Conservation (phyloP, 2,329 filamentous ascomycete genomes). For the Fusarium paranaense region DNA sequence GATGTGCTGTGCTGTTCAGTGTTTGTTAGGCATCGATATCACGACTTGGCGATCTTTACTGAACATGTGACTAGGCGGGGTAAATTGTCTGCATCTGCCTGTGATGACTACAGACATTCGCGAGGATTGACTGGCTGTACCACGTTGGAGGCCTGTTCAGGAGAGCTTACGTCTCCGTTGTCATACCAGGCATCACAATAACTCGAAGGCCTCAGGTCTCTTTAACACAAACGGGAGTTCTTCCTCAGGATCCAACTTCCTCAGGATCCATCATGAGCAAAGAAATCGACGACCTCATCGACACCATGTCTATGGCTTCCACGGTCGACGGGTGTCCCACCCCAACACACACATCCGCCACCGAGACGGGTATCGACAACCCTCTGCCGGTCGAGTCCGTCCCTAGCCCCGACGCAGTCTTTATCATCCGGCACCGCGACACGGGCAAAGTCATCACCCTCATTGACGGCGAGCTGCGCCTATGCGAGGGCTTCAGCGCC, state of each 20-base stretch:
- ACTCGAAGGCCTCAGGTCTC: not conserved
- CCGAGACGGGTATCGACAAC: constrained; percentile 6
- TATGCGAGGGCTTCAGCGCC: constrained; percentile 28
- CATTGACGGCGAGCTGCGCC: constrained; percentile 43
- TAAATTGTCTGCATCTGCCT: not conserved
- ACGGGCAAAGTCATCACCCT: constrained; percentile 47
- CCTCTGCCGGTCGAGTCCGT: constrained; percentile 27
- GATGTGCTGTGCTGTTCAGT: not conserved
- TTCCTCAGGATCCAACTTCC: not conserved
- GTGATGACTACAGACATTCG: not conserved
- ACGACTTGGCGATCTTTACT: not conserved
- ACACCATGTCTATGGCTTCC: constrained; percentile 36
- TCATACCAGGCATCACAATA: not conserved
- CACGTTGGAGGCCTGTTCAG: not conserved
- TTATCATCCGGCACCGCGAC: constrained; percentile 46
- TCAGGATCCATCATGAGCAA: constrained; percentile 23
- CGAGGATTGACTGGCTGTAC: not conserved
- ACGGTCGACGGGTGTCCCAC: constrained; percentile 29
- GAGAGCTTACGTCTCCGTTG: not conserved
- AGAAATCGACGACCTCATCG: constrained; percentile 25
- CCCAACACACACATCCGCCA: constrained; percentile 28
- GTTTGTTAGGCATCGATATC: not conserved
- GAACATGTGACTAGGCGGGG: not conserved
- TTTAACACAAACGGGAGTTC: not conserved
- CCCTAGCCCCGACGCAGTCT: constrained; percentile 43